Conservation (phyloP, 2,329 filamentous ascomycete genomes). For the Colletotrichum theobromicola region DNA sequence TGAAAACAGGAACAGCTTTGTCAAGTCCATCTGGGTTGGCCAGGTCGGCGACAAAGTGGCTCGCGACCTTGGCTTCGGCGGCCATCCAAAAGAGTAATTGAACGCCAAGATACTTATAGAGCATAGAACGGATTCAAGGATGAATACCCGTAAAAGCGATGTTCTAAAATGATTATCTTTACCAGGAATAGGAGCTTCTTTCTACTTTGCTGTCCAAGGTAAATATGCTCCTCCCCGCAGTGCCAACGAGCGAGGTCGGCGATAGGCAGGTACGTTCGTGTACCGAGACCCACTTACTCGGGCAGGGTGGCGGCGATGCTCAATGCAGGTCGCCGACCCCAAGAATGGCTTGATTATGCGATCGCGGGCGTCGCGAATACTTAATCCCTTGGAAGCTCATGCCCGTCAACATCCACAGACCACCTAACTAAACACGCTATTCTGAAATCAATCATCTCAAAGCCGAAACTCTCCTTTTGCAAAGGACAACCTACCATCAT, state of each 20-base stretch:
- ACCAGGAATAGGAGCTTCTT: background rate
- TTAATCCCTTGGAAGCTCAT: background rate
- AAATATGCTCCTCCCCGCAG: background rate
- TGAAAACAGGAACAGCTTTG: background rate
- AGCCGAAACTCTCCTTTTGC: background rate
- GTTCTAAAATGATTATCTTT: background rate
- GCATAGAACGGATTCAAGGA: background rate
- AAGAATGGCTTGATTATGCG: background rate
- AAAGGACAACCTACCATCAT: background rate
- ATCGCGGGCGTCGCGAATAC: conserved; percentile 15
- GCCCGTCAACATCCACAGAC: background rate
- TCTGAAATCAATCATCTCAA: background rate
- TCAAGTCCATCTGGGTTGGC: background rate
- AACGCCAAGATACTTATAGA: background rate
- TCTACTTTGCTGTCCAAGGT: background rate
- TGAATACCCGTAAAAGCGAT: background rate
- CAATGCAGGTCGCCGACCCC: conserved; percentile 18
- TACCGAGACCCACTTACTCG: conserved; percentile 2
- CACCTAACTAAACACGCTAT: background rate
- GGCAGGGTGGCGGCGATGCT: conserved; percentile 1
- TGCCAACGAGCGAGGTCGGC: conserved; percentile 11
- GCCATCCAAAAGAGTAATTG: background rate
- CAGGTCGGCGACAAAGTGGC: background rate
- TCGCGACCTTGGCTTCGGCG: background rate
- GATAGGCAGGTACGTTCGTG: background rate